phyloP scores from a whole-genome alignment of 495 filamentous ascomycete species.

The Podospora pseudoanserina region DNA sequence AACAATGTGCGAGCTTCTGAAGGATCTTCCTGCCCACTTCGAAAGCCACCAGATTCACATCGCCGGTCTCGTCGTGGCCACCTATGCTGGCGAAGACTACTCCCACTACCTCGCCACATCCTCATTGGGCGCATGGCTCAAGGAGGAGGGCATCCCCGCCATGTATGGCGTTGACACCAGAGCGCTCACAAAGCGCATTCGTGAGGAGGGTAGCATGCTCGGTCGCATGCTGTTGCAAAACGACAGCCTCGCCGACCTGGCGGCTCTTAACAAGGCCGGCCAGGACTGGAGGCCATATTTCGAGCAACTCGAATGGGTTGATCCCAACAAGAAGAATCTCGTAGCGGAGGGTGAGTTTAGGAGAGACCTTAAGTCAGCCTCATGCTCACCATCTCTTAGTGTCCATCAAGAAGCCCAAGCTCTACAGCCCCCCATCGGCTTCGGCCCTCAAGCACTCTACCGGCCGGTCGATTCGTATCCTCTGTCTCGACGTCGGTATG shows the following conservation, averaged over 20 bases:
- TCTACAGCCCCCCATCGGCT: slow-evolving; percentile 68
- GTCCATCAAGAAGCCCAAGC: slow-evolving; percentile 74
- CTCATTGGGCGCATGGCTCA: slow-evolving; percentile 89
- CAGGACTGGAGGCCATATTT: slow-evolving; percentile 62
- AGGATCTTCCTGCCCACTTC: slow-evolving; percentile 83
- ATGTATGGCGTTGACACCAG: slow-evolving; percentile 95
- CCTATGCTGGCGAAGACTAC: slow-evolving; percentile 89
- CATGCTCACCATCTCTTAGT: slow-evolving; percentile 55
- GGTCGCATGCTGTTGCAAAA: slow-evolving; percentile 80
- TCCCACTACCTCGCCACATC: slow-evolving; percentile 89
- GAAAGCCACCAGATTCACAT: slow-evolving; percentile 90
- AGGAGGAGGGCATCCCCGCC: slow-evolving; percentile 92
- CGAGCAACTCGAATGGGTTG: slow-evolving; percentile 77
- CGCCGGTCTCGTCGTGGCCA: slow-evolving; percentile 81
- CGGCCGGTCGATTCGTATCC: slow-evolving; percentile 75
- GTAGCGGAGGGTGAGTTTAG: slow-evolving; percentile 81
- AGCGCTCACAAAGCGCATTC: slow-evolving; percentile 87
- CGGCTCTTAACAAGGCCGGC: slow-evolving; percentile 28
- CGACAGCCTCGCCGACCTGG: slow-evolving; percentile 36
- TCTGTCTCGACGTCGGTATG: slow-evolving; percentile 93
- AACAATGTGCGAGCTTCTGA: slow-evolving; percentile 72
- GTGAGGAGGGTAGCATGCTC: slow-evolving; percentile 93
- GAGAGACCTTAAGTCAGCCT: slow-evolving; percentile 11
- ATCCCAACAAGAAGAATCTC: slow-evolving; percentile 88
- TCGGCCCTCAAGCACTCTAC: slow-evolving; percentile 74